These are phyloP conservation scores for Psilocybe cubensis DNA, from an alignment of 768 basidiomycete species.

Conservation along the genomic window DNA sequence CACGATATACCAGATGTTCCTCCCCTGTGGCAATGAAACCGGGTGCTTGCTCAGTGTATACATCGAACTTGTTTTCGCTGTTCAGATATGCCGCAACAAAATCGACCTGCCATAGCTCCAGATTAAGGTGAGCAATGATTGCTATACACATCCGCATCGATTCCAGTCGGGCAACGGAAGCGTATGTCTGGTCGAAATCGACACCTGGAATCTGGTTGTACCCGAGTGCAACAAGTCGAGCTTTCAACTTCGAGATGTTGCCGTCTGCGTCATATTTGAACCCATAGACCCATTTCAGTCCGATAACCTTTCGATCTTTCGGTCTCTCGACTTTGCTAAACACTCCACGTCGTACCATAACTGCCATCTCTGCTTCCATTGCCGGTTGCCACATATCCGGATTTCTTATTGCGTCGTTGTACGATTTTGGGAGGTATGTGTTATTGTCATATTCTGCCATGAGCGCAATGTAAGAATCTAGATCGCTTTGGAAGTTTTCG, in stretches of 20 bases:
- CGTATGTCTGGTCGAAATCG: slow-evolving; percentile 14
- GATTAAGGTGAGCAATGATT: slow-evolving; percentile 1
- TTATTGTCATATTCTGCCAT: neutral
- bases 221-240: slow-evolving; percentile 2
- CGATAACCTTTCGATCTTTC: slow-evolving; percentile 5
- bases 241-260: slow-evolving; percentile 4
- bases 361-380: slow-evolving; percentile 12
- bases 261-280: slow-evolving; percentile 9
- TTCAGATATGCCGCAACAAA: slow-evolving; percentile 17
- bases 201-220: slow-evolving; percentile 8
- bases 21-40: slow-evolving; percentile 17
- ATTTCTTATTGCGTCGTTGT: slow-evolving; percentile 2
- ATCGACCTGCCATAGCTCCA: slow-evolving; percentile 10
- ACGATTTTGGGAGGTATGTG: slow-evolving; percentile 9
- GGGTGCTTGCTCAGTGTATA: slow-evolving; percentile 10
- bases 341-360: slow-evolving; percentile 10
- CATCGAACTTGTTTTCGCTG: slow-evolving; percentile 2
- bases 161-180: slow-evolving; percentile 10
- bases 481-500: neutral
- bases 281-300: slow-evolving; percentile 7
- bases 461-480: neutral
- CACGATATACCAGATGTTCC: slow-evolving; percentile 20
- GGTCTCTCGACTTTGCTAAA: slow-evolving; percentile 8
- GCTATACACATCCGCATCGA: slow-evolving; percentile 10
- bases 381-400: slow-evolving; percentile 6